These are phyloP conservation scores for Vigna hirtella DNA, from an alignment of 306 rosid species.

Conservation along the genomic window DNA sequence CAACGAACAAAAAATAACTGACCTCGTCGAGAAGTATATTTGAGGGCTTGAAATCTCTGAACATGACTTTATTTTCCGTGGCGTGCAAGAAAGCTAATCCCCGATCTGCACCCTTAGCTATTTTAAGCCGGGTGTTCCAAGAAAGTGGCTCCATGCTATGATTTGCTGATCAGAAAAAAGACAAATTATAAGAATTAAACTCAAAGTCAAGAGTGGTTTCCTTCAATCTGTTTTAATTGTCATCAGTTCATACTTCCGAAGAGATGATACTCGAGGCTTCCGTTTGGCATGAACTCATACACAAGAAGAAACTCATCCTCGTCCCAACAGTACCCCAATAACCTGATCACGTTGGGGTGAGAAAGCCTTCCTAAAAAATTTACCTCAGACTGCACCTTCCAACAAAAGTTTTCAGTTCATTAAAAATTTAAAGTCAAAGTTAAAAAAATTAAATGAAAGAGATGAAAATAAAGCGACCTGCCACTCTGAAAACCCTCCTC, in stretches of 20 bases:
- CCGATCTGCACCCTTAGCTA: conserved; percentile 83
- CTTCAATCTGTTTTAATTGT: background rate
- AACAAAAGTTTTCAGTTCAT: background rate
- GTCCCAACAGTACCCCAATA: conserved; percentile 82
- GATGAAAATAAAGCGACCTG: conserved; percentile 51
- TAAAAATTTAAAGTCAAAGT: too few species aligned
- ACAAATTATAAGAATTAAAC: conserved; percentile 23
- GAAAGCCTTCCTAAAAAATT: conserved; percentile 82
- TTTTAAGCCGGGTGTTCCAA: conserved; percentile 75
- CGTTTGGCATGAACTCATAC: conserved; percentile 82
- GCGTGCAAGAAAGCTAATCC: conserved; percentile 87
- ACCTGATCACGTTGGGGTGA: conserved; percentile 85
- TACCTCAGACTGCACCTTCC: conserved; percentile 74
- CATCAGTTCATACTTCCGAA: conserved; percentile 70
- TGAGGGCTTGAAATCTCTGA: conserved; percentile 91
- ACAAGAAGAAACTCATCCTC: conserved; percentile 84
- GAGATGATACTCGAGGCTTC: conserved; percentile 91
- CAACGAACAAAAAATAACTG: conserved; percentile 38
- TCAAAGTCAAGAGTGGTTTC: conserved; percentile 16
- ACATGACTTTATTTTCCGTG: conserved; percentile 67
- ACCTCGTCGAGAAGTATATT: conserved; percentile 89
- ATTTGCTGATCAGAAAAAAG: conserved; percentile 56
- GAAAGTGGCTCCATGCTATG: conserved; percentile 60
- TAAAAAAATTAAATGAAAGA: too few species aligned
- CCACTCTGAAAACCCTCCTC: conserved; percentile 88